These are phyloP conservation scores for Boletus bicolor DNA, from an alignment of 768 basidiomycete genomes.

Conservation along the genomic window DNA sequence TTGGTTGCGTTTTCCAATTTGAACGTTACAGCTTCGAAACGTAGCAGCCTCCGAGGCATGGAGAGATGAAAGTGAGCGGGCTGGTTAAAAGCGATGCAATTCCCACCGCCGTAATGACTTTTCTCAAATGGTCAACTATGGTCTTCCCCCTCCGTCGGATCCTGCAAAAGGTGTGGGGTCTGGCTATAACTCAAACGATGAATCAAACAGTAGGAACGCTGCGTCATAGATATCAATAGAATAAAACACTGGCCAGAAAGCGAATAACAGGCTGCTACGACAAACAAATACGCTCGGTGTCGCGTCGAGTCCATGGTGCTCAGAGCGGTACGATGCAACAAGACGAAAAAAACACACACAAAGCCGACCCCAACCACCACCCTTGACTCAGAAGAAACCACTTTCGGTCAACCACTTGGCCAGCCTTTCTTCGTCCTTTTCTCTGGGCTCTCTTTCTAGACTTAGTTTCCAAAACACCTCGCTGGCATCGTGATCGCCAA, in stretches of 20 bases:
- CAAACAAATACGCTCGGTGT: background rate
- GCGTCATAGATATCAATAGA: constrained; percentile 9
- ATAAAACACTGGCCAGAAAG: constrained; percentile 1
- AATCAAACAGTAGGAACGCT: background rate
- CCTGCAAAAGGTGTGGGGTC: too few relatives aligned
- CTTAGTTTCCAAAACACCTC: constrained; percentile 45
- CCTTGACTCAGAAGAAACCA: constrained; percentile 34
- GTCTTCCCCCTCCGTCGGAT: too few relatives aligned
- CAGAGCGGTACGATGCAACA: constrained; percentile 1
- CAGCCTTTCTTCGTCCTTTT: constrained; percentile 51
- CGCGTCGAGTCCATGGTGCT: constrained; percentile 5
- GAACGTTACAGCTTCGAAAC: background rate
- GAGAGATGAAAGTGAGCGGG: too few relatives aligned
- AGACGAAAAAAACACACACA: background rate
- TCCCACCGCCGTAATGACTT: too few relatives aligned
- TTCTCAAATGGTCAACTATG: too few relatives aligned
- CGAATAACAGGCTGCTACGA: background rate
- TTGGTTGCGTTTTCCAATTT: background rate
- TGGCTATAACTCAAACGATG: background rate
- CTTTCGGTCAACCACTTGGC: constrained; percentile 39
- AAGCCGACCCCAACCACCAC: too few relatives aligned
- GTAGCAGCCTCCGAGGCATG: too few relatives aligned
- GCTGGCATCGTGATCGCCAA: constrained; percentile 31
- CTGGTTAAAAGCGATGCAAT: too few relatives aligned
- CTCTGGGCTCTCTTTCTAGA: constrained; percentile 51